Conservation (phyloP, 1,284 basidiomycete species). For the Ustanciosporium gigantosporum region DNA sequence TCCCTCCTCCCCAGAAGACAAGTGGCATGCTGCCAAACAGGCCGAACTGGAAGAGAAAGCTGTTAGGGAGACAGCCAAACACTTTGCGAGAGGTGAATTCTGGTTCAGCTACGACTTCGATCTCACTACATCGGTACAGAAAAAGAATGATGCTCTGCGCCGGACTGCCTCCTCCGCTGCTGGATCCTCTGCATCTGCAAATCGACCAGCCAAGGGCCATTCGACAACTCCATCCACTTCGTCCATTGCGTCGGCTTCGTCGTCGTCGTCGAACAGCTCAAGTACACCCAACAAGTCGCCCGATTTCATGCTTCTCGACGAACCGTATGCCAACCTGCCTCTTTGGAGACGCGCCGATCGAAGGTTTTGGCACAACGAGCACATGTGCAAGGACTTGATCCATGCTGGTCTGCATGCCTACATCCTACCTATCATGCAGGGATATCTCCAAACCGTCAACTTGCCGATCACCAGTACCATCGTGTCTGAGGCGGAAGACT, state of each 20-base stretch:
- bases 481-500: background rate
- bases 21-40: conserved; percentile 47
- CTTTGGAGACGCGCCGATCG: conserved; percentile 81
- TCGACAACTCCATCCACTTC: background rate
- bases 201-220: background rate
- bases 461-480: conserved; percentile 15
- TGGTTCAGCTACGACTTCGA: conserved; percentile 64
- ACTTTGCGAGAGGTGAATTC: conserved; percentile 52
- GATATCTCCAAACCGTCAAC: conserved; percentile 70
- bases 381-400: conserved; percentile 70
- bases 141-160: conserved; percentile 61
- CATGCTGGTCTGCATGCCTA: conserved; percentile 69
- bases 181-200: background rate
- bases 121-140: conserved; percentile 64
- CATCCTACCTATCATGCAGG: conserved; percentile 85
- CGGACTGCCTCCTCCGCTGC: background rate
- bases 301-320: conserved; percentile 64
- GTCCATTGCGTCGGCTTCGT: background rate
- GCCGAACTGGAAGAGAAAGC: conserved; percentile 54
- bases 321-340: conserved; percentile 73
- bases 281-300: background rate
- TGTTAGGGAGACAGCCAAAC: conserved; percentile 46
- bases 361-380: conserved; percentile 88
- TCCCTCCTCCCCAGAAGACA: conserved; percentile 1
- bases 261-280: background rate